Base-by-base conservation (phyloP, 495 filamentous ascomycete genomes). In the Venustampulla echinocandica region DNA sequence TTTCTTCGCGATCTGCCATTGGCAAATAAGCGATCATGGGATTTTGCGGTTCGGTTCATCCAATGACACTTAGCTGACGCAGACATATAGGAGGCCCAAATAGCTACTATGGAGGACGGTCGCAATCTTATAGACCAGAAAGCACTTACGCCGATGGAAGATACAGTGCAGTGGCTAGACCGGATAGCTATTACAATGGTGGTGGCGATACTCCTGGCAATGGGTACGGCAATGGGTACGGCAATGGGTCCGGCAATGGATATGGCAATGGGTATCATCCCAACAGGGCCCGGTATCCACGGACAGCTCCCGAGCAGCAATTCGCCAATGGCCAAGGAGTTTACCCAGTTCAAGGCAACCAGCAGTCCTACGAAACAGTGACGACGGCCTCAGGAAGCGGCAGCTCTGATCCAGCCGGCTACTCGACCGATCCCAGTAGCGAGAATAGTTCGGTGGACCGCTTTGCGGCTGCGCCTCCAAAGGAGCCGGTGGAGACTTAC, bases 401-500 rank as follows among this genome's bases (percentile, higher is more conserved):
- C 25, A 82, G 78, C 40, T 76, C 80, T 39, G 85, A 92, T 34
- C 77, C 79, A 13, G 79, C 74, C 55, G 82, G 79, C n/a, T 86
- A 88, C 58, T 82, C 81, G 34, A 93, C 86, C 24, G 87, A 95
- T 53, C 89, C 87, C 1, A 93, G 84, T 61, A 92, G 86, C 48
- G 80, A 93, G 49, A 93, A 94, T 64, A 93, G 85, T 65, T 93
- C 86, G 3, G 74, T 90, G 44, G 87, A 95, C 52, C 81, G 85
- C 41, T 65, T 80, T 19, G 73, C 77, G 34, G 74, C 80, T 44
- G 66, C 72, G 9, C 67, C 77, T 2, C 75, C 80, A 56, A 65
- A 64, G n/a, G 69, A 73, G 10, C 59, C 68, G 4, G 68, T 65
- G 22, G 77, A 81, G 38, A 63, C 52, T 20, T 81, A 82, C 53